Conservation (phyloP, 306 rosid genomes). For the Quercus parvula region DNA sequence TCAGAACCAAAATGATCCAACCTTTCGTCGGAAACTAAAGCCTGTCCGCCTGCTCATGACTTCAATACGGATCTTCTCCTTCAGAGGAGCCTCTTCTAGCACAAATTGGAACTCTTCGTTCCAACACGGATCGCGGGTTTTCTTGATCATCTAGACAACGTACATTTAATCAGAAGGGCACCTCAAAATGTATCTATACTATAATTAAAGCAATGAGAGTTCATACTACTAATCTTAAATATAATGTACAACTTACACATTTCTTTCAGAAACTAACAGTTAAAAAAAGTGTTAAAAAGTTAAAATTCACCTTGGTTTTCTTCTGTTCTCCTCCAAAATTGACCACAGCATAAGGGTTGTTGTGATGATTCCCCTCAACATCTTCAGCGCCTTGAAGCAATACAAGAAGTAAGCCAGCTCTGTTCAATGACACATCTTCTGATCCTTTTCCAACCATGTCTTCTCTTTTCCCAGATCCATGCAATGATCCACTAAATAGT, state of each 20-base stretch:
- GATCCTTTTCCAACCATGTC: not conserved
- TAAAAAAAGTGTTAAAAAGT: not conserved
- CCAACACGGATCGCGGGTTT: conserved; percentile 25
- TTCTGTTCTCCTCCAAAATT: conserved; percentile 15
- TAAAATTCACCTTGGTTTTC: conserved; percentile 23
- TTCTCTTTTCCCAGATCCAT: not conserved
- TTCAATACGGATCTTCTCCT: conserved; percentile 26
- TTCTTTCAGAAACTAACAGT: not conserved
- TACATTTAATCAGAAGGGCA: not conserved
- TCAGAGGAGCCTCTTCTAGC: conserved; percentile 22
- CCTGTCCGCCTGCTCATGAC: conserved; percentile 13
- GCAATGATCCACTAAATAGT: conserved; percentile 8
- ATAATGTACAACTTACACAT: not conserved
- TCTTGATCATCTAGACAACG: conserved; percentile 13
- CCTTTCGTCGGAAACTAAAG: conserved; percentile 4
- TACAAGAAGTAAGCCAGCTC: conserved; percentile 25
- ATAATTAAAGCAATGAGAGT: not conserved
- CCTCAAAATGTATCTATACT: not conserved
- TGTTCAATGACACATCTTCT: not conserved
- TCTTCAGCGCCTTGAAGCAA: conserved; percentile 16
- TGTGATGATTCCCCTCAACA: conserved; percentile 26
- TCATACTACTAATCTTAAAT: not conserved
- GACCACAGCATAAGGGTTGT: conserved; percentile 24
- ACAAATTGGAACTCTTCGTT: conserved; percentile 30
- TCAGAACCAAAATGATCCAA: not conserved